Evolutionary conservation across 192 early-diverging fungal genomes (phyloP), one percentile per base, ranked within the genome.

Genomic region (Backusella tuberculispora): DNA sequence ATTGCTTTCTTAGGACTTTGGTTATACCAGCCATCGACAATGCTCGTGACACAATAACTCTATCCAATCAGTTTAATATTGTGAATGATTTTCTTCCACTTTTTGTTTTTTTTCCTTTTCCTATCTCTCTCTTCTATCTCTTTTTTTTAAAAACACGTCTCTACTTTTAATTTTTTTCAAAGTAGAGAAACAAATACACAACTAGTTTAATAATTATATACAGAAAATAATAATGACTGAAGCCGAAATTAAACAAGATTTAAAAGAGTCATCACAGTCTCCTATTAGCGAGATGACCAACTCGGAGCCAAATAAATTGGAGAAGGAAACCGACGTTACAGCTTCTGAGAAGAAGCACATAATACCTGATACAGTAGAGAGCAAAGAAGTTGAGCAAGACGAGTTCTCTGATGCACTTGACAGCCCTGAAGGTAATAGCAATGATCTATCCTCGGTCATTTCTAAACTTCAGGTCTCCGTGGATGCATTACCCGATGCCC

Each of bases 351-450:
- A 24, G 21, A 26, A 60, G 9, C 19, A 24, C 5, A 60, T 24
- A 46, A 46, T 14, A 14, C 2, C 45, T 24, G 53, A 56, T 7
- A 19, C 53, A 65, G 37, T 24, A 43, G 19, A 67, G 6, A 43
- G 17, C 5, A 21, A 15, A 37, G 41, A 41, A 42, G 66, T 21
- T n/a, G 19, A 42, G 9, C 38, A 38, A 17, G 66, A 67, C 8
- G 66, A 67, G 41, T 67, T 67, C 38, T 67, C 66, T n/a, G 66
- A 67, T 13, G 66, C 66, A 67, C n/a, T 67, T 38, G 66, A 67
- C 41, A 21, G 26, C 21, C 4, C 53, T 60, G 53, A 60, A 60
- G 10, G 8, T 26, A 60, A 2, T 24, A 53, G 4, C 24, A 60
- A 60, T 26, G 53, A 60, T 60, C 53, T 60, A 24, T 60, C 53